Evolutionary conservation across 2,329 filamentous ascomycete species (phyloP).

Genomic region (Calonectria pseudoreteaudii): DNA sequence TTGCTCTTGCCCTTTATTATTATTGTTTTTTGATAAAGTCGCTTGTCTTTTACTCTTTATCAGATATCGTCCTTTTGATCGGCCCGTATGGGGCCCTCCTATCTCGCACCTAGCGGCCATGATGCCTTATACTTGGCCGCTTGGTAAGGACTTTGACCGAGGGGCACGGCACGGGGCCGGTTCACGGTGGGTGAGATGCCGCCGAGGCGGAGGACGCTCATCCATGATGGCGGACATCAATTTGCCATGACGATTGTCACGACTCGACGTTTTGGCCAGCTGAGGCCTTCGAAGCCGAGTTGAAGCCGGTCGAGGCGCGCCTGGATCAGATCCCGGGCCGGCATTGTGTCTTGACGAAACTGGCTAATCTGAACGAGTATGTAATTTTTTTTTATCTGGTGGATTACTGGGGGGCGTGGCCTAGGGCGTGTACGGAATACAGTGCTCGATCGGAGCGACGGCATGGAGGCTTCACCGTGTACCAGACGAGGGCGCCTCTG

Average conservation of each 20-base stretch:
- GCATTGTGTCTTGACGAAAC: neutral
- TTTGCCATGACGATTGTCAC: neutral
- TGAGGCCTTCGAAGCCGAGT: conserved; percentile 2
- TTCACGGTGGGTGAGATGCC: neutral
- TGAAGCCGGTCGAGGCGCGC: conserved; percentile 13
- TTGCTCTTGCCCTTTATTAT: neutral
- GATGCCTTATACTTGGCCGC: conserved; percentile 26
- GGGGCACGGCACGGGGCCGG: conserved; percentile 20
- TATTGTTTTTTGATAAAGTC: neutral
- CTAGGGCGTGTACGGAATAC: conserved; percentile 11
- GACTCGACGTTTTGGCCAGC: conserved; percentile 14
- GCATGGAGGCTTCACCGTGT: conserved; percentile 4
- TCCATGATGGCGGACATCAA: neutral
- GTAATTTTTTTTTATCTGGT: conserved; percentile 12
- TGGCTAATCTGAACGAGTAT: conserved; percentile 14
- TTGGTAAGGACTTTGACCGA: conserved; percentile 27
- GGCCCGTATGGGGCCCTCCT: conserved; percentile 26
- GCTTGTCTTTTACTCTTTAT: conserved; percentile 26
- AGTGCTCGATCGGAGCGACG: neutral
- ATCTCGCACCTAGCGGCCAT: conserved; percentile 26
- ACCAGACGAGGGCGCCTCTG: neutral
- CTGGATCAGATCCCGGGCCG: conserved; percentile 19
- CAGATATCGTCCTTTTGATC: conserved; percentile 12
- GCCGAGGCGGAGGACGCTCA: conserved; percentile 7
- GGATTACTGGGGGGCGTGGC: conserved; percentile 14